phyloP scores from a whole-genome alignment of 2,329 filamentous ascomycete genomes.

The Cucurbitaria berberidis region DNA sequence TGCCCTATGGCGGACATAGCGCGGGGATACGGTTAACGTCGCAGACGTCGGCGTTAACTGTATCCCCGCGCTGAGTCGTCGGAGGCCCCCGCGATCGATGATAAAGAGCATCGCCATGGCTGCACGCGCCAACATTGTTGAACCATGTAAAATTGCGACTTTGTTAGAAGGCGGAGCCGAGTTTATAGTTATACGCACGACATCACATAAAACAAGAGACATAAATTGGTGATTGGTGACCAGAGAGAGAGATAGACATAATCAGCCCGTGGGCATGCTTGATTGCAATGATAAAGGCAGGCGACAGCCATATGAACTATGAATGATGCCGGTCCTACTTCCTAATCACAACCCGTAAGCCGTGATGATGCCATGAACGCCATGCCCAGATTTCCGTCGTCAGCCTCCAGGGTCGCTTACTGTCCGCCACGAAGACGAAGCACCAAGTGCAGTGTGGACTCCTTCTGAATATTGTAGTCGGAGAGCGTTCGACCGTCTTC shows the following conservation, averaged over 20 bases:
- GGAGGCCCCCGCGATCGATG: too few species aligned
- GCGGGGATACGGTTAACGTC: constrained; percentile 24
- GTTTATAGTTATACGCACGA: background rate
- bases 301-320: constrained; percentile 34
- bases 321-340: constrained; percentile 29
- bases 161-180: background rate
- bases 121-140: background rate
- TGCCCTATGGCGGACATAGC: constrained; percentile 27
- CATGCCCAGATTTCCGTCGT: constrained; percentile 31
- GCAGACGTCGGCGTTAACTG: constrained; percentile 4
- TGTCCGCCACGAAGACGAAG: constrained; percentile 64
- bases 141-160: background rate
- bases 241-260: constrained; percentile 32
- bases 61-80: too few species aligned
- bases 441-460: constrained; percentile 69
- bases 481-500: constrained; percentile 89
- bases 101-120: background rate
- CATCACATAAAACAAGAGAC: background rate
- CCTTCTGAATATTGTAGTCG: constrained; percentile 95
- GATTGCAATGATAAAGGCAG: constrained; percentile 36
- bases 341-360: constrained; percentile 28
- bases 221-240: constrained; percentile 10
- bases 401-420: constrained; percentile 43
- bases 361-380: constrained; percentile 38
- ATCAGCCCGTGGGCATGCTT: constrained; percentile 42